A percentile compares a stretch with the other conserved stretches of the same genome.
These are phyloP conservation scores for Salix viminalis DNA, from an alignment of 345 rosid species.

Conservation along the genomic window DNA sequence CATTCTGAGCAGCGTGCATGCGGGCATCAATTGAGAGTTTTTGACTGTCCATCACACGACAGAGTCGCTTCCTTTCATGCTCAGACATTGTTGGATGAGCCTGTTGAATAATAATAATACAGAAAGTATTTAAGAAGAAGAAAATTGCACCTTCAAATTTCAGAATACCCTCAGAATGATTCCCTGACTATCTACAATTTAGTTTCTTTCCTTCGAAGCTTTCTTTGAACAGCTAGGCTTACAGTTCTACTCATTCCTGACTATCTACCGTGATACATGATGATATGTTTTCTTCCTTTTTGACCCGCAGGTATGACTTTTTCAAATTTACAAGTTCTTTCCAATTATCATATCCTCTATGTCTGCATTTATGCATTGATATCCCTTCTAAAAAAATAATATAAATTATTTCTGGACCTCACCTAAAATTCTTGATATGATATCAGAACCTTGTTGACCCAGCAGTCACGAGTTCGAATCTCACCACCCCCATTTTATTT, in stretches of 20 bases:
- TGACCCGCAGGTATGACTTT: neutral
- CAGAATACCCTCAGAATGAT: neutral
- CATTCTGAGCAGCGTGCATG: conserved; percentile 96
- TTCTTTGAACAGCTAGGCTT: neutral
- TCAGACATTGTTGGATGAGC: conserved; percentile 93
- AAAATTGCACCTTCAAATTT: too few relatives aligned
- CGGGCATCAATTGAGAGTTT: conserved; percentile 96
- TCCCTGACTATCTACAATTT: too few relatives aligned
- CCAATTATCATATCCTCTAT: neutral
- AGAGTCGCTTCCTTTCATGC: conserved; percentile 90
- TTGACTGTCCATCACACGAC: conserved; percentile 96
- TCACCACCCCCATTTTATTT: too few relatives aligned
- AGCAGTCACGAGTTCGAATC: too few relatives aligned
- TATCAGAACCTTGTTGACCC: too few relatives aligned
- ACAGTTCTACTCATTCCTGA: neutral
- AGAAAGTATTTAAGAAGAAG: neutral
- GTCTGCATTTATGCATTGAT: conserved; percentile 2
- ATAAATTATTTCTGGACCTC: too few relatives aligned
- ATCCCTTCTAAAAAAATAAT: too few relatives aligned
- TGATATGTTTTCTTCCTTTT: neutral
- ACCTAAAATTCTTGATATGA: too few relatives aligned
- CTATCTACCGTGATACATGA: neutral
- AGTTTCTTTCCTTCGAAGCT: neutral
- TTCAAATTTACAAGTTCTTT: neutral
- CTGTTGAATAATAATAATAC: conserved; percentile 30